phyloP scores from a whole-genome alignment of 352 stramenopile species.

The Pilasporangium apinafurcum region DNA sequence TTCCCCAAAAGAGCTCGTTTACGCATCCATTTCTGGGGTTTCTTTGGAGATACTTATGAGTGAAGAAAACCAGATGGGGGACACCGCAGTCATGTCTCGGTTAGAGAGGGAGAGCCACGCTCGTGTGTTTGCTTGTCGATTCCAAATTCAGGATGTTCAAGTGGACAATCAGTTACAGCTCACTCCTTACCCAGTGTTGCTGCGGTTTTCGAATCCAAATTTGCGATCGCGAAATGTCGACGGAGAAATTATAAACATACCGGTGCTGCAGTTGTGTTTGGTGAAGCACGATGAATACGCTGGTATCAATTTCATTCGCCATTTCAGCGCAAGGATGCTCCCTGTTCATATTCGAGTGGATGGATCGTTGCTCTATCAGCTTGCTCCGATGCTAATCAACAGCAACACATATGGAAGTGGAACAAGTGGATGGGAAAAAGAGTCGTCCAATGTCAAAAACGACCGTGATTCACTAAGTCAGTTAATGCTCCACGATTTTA shows the following conservation, averaged over 20 bases:
- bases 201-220: slow-evolving; percentile 73
- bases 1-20: slow-evolving; percentile 72
- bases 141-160: slow-evolving; percentile 78
- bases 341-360: slow-evolving; percentile 80
- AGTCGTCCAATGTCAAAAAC: slow-evolving; percentile 8
- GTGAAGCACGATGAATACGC: slow-evolving; percentile 86
- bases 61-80: slow-evolving; percentile 30
- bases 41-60: slow-evolving; percentile 52
- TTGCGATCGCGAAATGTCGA: slow-evolving; percentile 39
- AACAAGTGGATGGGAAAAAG: slow-evolving; percentile 9
- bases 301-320: slow-evolving; percentile 82
- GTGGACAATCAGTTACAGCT: slow-evolving; percentile 83
- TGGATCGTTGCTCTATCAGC: slow-evolving; percentile 69
- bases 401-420: slow-evolving; percentile 30
- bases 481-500: slow-evolving; percentile 63
- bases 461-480: slow-evolving; percentile 35
- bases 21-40: slow-evolving; percentile 63
- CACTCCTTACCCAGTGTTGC: slow-evolving; percentile 77
- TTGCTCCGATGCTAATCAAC: slow-evolving; percentile 60
- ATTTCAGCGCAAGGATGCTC: slow-evolving; percentile 67
- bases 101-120: slow-evolving; percentile 49
- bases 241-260: slow-evolving; percentile 42
- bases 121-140: slow-evolving; percentile 52
- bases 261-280: slow-evolving; percentile 64
- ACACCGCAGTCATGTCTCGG: slow-evolving; percentile 33